phyloP scores from a whole-genome alignment of 2,329 filamentous ascomycete species.

The Penicillium expansum region DNA sequence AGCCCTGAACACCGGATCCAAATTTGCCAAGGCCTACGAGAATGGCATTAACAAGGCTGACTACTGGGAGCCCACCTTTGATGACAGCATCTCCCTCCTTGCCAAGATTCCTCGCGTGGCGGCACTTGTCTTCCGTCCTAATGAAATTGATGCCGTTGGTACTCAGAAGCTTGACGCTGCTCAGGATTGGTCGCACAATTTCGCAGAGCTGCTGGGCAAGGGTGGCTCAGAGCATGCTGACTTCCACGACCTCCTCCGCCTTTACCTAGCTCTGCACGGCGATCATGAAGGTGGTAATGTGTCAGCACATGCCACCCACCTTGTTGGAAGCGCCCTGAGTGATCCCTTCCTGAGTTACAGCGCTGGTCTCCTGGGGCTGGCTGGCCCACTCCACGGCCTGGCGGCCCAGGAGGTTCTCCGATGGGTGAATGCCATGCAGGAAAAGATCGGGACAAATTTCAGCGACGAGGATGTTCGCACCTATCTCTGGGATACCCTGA shows the following conservation, averaged over 20 bases:
- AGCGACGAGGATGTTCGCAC: conserved; percentile 77
- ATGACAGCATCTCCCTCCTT: conserved; percentile 88
- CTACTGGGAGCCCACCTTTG: conserved; percentile 98
- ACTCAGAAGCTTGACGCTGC: conserved; percentile 71
- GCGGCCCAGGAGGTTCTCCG: conserved; percentile 95
- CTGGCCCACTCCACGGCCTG: conserved; percentile 88
- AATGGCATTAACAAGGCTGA: conserved; percentile 88
- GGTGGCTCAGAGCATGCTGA: conserved; percentile 70
- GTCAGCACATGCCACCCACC: conserved; percentile 89
- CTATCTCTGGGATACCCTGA: conserved; percentile 90
- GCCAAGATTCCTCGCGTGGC: conserved; percentile 96
- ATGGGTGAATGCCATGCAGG: conserved; percentile 96
- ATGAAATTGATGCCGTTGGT: conserved; percentile 68
- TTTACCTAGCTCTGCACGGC: conserved; percentile 94
- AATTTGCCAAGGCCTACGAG: conserved; percentile 92
- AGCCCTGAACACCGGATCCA: conserved; percentile 90
- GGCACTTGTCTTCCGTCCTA: conserved; percentile 96
- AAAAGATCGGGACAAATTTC: conserved; percentile 74
- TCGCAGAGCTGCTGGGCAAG: conserved; percentile 92
- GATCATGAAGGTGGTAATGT: conserved; percentile 99
- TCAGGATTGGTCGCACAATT: conserved; percentile 99
- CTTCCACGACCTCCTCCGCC: conserved; percentile 84
- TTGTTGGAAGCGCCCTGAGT: conserved; percentile 90
- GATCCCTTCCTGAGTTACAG: conserved; percentile 96
- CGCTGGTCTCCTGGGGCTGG: conserved; percentile 90